Percentiles rank a stretch among this genome's conserved stretches.
Conservation (phyloP, 345 rosid species). For the Geranium rotundifolium region DNA sequence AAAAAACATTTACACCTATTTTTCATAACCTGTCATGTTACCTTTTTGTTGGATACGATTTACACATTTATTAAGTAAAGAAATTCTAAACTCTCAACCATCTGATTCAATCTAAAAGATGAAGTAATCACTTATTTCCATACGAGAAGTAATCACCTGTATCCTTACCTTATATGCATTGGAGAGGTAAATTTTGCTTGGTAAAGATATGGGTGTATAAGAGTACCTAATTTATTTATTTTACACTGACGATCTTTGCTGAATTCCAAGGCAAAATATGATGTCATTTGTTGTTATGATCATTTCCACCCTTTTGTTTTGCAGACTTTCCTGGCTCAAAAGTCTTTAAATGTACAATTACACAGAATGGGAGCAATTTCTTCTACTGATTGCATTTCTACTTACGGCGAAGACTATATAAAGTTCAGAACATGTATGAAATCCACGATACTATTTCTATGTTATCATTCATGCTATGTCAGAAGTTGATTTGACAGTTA, state of each 20-base stretch:
- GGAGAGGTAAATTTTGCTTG: too few species aligned
- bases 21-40: not conserved
- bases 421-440: conserved; percentile 67
- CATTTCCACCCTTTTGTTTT: conserved; percentile 12
- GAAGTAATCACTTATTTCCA: too few species aligned
- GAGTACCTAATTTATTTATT: not conserved
- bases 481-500: not conserved
- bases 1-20: conserved; percentile 1
- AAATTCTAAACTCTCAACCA: too few species aligned
- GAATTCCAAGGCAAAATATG: conserved; percentile 1
- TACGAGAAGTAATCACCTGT: too few species aligned
- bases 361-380: conserved; percentile 47
- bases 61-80: too few species aligned
- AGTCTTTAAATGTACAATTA: conserved; percentile 55
- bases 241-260: not conserved
- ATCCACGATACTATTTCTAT: conserved; percentile 4
- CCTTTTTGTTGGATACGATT: not conserved
- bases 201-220: too few species aligned
- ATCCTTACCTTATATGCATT: too few species aligned
- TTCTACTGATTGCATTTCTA: conserved; percentile 51
- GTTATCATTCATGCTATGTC: conserved; percentile 4
- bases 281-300: not conserved
- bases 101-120: too few species aligned
- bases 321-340: conserved; percentile 79
- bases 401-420: conserved; percentile 46